Conservation (phyloP, 1,139 yeast species). For the Zhuliangozyma parablackwelliae region DNA sequence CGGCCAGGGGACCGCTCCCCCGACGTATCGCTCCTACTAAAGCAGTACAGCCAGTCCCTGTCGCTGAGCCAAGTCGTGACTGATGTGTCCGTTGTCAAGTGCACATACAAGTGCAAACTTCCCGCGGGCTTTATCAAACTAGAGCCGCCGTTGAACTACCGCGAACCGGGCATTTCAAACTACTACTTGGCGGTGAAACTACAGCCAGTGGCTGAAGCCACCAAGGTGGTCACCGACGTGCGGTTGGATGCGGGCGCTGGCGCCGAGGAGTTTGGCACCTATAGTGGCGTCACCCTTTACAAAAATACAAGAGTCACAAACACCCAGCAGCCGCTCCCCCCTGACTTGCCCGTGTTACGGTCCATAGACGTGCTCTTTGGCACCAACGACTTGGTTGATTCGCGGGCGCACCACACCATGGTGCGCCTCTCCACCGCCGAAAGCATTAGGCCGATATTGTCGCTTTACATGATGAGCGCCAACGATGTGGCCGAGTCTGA, state of each 20-base stretch:
- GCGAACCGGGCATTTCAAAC: constrained; percentile 5
- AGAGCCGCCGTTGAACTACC: constrained; percentile 9
- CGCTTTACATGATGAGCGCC: constrained; percentile 8
- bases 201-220: constrained; percentile 9
- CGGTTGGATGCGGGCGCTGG: constrained; percentile 6
- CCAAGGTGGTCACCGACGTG: constrained; percentile 13
- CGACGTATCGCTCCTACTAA: too few relatives aligned
- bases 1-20: too few relatives aligned
- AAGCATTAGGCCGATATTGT: constrained; percentile 10
- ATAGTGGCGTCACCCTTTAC: constrained; percentile 5
- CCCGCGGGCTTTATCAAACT: constrained; percentile 9
- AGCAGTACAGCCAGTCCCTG: background rate
- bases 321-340: constrained; percentile 5
- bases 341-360: constrained; percentile 15
- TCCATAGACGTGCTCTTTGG: constrained; percentile 25
- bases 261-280: constrained; percentile 5
- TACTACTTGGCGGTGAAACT: constrained; percentile 13
- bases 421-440: constrained; percentile 8
- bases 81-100: constrained; percentile 8
- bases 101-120: constrained; percentile 7
- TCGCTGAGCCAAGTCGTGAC: constrained; percentile 4
- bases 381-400: constrained; percentile 18
- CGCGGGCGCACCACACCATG: constrained; percentile 10
- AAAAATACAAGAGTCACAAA: constrained; percentile 6
- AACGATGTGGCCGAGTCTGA: constrained; percentile 2